phyloP scores from a whole-genome alignment of 352 stramenopile species.

The Synura sp. region DNA sequence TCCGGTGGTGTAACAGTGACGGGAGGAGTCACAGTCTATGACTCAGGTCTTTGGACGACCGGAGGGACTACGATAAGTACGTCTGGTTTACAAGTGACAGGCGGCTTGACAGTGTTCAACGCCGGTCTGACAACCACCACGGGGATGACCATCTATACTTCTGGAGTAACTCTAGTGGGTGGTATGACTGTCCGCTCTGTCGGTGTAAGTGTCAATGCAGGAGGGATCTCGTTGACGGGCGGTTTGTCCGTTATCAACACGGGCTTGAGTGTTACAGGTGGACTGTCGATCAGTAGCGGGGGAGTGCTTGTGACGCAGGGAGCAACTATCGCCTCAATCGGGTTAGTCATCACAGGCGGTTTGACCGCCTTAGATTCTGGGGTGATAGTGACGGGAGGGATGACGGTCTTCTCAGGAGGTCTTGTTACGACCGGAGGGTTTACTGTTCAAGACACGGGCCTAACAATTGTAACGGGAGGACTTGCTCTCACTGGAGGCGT shows the following conservation, averaged over 20 bases:
- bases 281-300: not conserved
- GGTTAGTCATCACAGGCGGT: not conserved
- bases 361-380: not conserved
- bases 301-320: not conserved
- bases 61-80: not conserved
- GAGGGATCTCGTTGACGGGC: not conserved
- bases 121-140: not conserved
- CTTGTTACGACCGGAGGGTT: not conserved
- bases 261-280: not conserved
- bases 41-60: not conserved
- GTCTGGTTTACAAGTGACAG: not conserved
- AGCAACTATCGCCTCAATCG: not conserved
- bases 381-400: not conserved
- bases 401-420: not conserved
- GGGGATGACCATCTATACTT: not conserved
- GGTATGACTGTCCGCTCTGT: not conserved
- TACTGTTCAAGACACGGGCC: not conserved
- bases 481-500: not conserved
- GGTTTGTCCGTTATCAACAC: not conserved
- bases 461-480: not conserved
- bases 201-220: not conserved
- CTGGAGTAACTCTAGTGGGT: not conserved
- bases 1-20: not conserved
- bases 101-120: not conserved
- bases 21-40: not conserved